Base-by-base conservation (phyloP, 2,329 filamentous ascomycete genomes). In the Colletotrichum sublineola region DNA sequence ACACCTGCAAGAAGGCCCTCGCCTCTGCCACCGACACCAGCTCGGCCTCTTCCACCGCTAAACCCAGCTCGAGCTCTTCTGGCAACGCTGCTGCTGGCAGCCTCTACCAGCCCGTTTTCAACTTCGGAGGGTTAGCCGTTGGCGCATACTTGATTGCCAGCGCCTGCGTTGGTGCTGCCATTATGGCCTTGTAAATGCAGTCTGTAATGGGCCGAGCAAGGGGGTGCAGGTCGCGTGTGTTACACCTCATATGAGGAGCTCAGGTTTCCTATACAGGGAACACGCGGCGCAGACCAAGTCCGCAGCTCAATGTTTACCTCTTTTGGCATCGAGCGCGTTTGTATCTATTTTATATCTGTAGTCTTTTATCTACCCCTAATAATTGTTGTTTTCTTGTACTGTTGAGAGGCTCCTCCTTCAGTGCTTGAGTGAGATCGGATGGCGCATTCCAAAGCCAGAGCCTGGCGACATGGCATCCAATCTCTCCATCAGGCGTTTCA, bases 1-100 rank as follows among this genome's bases (percentile, higher is more conserved):
- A 84, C 38, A 81, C 81, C 69, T 96, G 94, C 87, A 80, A 83
- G 64, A 77, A 82, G 61, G 84, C 92, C 69, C 83, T 96, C 69
- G 82, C 84, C 44, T 86, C 90, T 68, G 81, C 84, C 55, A 86
- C 85, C 15, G 86, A 86, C 55, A 86, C 85, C 65, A 74, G 77
- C n/a, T 82, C 80, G 36, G 75, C 80, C 29, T 77, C 78, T 18
- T 77, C 80, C 33, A 76, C 79, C 55, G 77, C 80, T 63, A 82
- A 44, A 20, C 33, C 63, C 44, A 65, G 55, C 65, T 55, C 65
- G 9, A 65, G 73, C 63, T 58, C 71, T 65, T 63, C 67, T 60
- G 57, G 63, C 46, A 68, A 69, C 55, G 70, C 40, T 18, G 68
- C 65, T 61, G 74, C 75, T 52, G 76, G 77, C 52, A 76, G 76